phyloP scores from a whole-genome alignment of 2,329 filamentous ascomycete species.

The Aotearoamyces nothofagi region DNA sequence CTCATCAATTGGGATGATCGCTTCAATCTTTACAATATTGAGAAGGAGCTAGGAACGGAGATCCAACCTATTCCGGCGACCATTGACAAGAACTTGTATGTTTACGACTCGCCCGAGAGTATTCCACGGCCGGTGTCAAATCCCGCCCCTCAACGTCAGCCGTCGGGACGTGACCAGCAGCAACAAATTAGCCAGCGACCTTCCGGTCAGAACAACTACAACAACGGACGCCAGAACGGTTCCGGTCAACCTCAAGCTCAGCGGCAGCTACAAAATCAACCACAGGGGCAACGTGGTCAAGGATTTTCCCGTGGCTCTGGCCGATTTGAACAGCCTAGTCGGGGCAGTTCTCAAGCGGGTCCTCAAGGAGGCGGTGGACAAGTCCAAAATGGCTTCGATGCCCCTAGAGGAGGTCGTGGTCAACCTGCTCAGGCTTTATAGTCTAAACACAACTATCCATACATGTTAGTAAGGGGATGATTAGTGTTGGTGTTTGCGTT shows the following conservation, averaged over 20 bases:
- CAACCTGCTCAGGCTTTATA: slow-evolving; percentile 17
- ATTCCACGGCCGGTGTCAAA: slow-evolving; percentile 71
- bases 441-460: slow-evolving; percentile 4
- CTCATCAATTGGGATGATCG: slow-evolving; percentile 99
- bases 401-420: slow-evolving; percentile 17
- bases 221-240: slow-evolving; percentile 14
- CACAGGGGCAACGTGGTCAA: slow-evolving; percentile 12
- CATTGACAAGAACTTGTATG: slow-evolving; percentile 96
- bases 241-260: slow-evolving; percentile 13
- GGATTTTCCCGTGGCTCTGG: slow-evolving; percentile 14
- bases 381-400: slow-evolving; percentile 15
- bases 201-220: slow-evolving; percentile 10
- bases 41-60: slow-evolving; percentile 91
- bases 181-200: slow-evolving; percentile 11
- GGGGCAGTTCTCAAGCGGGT: slow-evolving; percentile 16
- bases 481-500: slow-evolving; percentile 11
- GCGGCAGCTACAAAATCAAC: slow-evolving; percentile 13
- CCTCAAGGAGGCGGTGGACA: slow-evolving; percentile 13
- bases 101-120: slow-evolving; percentile 90
- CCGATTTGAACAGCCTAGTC: slow-evolving; percentile 10
- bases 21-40: slow-evolving; percentile 98
- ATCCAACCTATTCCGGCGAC: slow-evolving; percentile 89
- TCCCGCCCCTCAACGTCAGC: slow-evolving; percentile 20
- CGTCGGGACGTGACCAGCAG: slow-evolving; percentile 14
- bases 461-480: slow-evolving; percentile 5